Conservation (phyloP, 495 filamentous ascomycete species). For the Aspergillus funiculosus region DNA sequence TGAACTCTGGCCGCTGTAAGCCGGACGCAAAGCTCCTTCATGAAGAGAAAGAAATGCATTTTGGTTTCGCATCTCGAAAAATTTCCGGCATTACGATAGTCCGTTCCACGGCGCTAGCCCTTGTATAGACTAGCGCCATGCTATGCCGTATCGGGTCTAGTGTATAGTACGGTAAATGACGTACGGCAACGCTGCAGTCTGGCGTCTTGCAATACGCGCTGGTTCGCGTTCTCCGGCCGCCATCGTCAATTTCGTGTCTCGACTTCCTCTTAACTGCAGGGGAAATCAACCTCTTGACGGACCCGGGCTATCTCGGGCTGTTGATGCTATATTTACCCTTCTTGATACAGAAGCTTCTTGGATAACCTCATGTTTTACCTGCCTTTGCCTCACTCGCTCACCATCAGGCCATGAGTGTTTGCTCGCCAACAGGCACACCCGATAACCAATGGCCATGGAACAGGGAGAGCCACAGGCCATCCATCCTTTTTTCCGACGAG, state of each 20-base stretch:
- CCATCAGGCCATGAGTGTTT: constrained; percentile 19
- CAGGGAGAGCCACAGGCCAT: constrained; percentile 36
- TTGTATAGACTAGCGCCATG: not conserved
- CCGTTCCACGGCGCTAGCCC: constrained; percentile 16
- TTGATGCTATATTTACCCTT: no score
- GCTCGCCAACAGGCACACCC: constrained; percentile 22
- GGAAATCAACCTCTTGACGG: no score
- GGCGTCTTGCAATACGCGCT: constrained; percentile 15
- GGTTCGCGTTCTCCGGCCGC: constrained; percentile 17
- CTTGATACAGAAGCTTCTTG: no score
- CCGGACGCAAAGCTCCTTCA: constrained; percentile 13
- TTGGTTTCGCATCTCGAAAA: constrained; percentile 38
- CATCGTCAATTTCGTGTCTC: constrained; percentile 8
- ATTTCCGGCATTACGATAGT: constrained; percentile 37
- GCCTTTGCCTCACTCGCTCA: not conserved
- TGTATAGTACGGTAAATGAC: constrained; percentile 9
- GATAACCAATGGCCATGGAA: constrained; percentile 37
- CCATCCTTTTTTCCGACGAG: constrained; percentile 42
- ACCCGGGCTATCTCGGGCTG: no score
- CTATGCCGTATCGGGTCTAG: constrained; percentile 5
- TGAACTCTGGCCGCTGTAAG: constrained; percentile 18
- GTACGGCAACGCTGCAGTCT: constrained; percentile 1
- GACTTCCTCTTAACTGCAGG: not conserved
- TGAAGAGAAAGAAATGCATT: constrained; percentile 26
- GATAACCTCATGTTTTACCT: not conserved